phyloP scores from a whole-genome alignment of 2,329 filamentous ascomycete species.

The Zopfia rhizophila region DNA sequence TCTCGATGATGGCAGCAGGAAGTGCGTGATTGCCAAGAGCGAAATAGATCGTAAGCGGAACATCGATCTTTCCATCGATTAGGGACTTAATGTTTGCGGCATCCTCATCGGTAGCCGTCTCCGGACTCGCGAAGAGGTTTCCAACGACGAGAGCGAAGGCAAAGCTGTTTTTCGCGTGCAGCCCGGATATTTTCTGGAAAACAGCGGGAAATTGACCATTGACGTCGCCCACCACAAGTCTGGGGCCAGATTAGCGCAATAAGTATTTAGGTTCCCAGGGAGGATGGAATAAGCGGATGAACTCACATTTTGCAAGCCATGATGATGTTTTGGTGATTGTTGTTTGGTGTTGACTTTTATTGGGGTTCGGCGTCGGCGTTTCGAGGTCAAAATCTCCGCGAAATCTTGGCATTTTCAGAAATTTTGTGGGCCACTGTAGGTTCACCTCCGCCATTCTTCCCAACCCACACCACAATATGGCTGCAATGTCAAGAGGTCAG shows the following conservation, averaged over 20 bases:
- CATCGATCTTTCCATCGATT: slow-evolving; percentile 74
- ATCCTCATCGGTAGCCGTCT: slow-evolving; percentile 60
- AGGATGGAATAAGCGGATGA: slow-evolving; percentile 1
- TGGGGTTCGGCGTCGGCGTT: slow-evolving; percentile 21
- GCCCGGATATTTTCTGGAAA: slow-evolving; percentile 80
- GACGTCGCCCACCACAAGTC: slow-evolving; percentile 83
- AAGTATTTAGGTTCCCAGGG: neutral
- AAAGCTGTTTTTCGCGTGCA: slow-evolving; percentile 91
- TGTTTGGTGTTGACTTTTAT: slow-evolving; percentile 22
- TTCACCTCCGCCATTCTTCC: slow-evolving; percentile 16
- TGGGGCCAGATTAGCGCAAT: slow-evolving; percentile 46
- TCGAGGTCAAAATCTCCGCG: slow-evolving; percentile 18
- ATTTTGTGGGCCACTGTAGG: slow-evolving; percentile 35
- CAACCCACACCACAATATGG: slow-evolving; percentile 49
- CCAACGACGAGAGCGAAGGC: slow-evolving; percentile 85
- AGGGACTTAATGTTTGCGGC: slow-evolving; percentile 70
- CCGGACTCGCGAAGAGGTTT: slow-evolving; percentile 76
- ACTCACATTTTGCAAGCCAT: slow-evolving; percentile 70
- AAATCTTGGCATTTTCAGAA: slow-evolving; percentile 39
- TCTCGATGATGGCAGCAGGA: slow-evolving; percentile 75
- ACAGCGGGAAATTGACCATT: slow-evolving; percentile 80
- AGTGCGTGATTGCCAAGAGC: slow-evolving; percentile 79
- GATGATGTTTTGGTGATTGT: slow-evolving; percentile 13
- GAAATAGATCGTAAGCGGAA: slow-evolving; percentile 92
- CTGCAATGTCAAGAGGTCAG: slow-evolving; percentile 54